A percentile compares a stretch with the other conserved stretches of the same genome.
Evolutionary conservation across 768 basidiomycete species (phyloP).

Genomic region (Tephrocybe sp.): DNA sequence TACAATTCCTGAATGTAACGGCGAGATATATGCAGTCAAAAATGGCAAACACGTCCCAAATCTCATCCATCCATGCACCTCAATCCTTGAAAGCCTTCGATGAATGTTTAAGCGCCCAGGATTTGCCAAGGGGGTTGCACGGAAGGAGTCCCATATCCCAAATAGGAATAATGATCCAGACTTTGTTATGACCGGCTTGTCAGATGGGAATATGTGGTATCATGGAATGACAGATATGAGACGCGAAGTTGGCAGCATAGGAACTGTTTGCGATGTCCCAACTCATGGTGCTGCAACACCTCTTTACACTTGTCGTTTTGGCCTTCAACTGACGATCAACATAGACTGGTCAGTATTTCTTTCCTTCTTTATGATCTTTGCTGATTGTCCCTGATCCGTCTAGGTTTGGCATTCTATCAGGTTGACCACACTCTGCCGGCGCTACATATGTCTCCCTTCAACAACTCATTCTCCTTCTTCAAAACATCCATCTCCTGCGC

Average conservation of each 20-base stretch:
- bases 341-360: not conserved
- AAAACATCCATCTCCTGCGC: not conserved
- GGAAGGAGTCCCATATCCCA: not conserved
- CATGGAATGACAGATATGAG: not conserved
- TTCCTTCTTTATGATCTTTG: not conserved
- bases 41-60: not conserved
- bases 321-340: not conserved
- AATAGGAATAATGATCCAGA: not conserved
- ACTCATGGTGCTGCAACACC: not conserved
- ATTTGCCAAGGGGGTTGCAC: not conserved
- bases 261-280: not conserved
- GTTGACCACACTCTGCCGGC: conserved; percentile 25
- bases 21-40: not conserved
- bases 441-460: conserved; percentile 18
- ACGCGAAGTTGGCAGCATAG: not conserved
- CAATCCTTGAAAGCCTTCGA: not conserved
- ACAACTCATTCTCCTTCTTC: not conserved
- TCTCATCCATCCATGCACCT: not conserved
- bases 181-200: not conserved
- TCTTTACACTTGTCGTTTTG: not conserved
- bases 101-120: not conserved
- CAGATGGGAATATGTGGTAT: not conserved
- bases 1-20: not conserved
- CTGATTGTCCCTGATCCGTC: not conserved
- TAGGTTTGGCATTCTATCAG: conserved; percentile 24